A percentile compares a stretch with the other conserved stretches of the same genome.
Conservation (phyloP, 345 rosid species). For the Eucalyptus fibrosa region DNA sequence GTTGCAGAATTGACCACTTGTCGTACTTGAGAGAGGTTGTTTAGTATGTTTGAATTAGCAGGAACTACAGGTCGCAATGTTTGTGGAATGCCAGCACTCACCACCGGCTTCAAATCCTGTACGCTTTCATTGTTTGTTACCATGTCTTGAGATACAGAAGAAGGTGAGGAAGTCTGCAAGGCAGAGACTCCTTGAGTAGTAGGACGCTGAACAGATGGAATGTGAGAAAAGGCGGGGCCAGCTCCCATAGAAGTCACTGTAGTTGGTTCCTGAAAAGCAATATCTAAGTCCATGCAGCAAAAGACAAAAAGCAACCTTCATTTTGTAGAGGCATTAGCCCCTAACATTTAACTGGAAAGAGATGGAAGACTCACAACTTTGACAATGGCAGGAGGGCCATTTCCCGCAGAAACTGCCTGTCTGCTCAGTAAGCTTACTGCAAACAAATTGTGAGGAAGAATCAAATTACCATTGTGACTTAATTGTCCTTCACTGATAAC, state of each 20-base stretch:
- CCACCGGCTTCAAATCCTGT: constrained; percentile 75
- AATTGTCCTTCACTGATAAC: neutral
- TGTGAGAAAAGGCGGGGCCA: constrained; percentile 61
- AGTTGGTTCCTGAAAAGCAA: constrained; percentile 64
- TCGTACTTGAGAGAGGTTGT: constrained; percentile 85
- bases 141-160: constrained; percentile 69
- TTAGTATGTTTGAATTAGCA: constrained; percentile 83
- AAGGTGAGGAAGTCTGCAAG: constrained; percentile 72
- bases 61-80: constrained; percentile 61
- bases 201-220: constrained; percentile 64
- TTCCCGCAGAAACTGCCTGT: constrained; percentile 59
- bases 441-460: neutral
- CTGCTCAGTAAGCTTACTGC: constrained; percentile 52
- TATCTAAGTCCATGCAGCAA: neutral
- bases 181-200: constrained; percentile 59
- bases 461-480: neutral
- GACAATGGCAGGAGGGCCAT: constrained; percentile 67
- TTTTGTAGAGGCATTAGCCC: neutral
- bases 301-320: neutral
- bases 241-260: constrained; percentile 57
- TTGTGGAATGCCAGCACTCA: constrained; percentile 55
- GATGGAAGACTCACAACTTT: constrained; percentile 66
- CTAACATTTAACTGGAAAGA: neutral
- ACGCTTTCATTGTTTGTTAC: constrained; percentile 35
- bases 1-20: constrained; percentile 86